Evolutionary conservation across 345 rosid species (phyloP), one percentile per base, ranked within the genome.

Genomic region (Lepidium didymum): DNA sequence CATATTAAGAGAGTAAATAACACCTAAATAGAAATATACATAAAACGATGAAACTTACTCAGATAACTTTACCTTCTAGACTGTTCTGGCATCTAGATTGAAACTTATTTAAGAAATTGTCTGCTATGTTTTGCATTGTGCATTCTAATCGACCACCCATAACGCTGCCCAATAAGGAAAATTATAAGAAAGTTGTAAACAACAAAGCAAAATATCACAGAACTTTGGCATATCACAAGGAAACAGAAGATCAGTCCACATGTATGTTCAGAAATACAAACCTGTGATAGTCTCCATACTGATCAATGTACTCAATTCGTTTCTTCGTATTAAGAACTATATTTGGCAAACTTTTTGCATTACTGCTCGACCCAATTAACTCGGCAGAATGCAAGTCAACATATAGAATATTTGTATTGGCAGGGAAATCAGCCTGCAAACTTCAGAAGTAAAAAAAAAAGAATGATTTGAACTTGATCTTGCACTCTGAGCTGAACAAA

Each of bases 71-170:
- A 93, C 97, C 96, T 85, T 86, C 90, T 18, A 82, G 79, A 62
- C 46, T 84, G 67, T 83, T 77, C 74, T 81, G 82, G 73, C 82
- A 67, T 76, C 89, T 86, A 16, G 91, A 90, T 49, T 76, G 27
- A 78, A 83, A 87, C n/a, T 81, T 70, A 77, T 83, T 93, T 19
- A 66, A 73, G 76, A 93, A 88, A 78, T 80, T 86, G 67, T 93
- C 96, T 3, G 96, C 96, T 82, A 88, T 87, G 81, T 93, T 93
- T 81, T 93, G 97, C 98, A 93, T 90, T 6, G 97, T 90, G 83
- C 97, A 93, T 77, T 93, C 98, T 72, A 93, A 82, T 80, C 97
- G 84, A 53, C 97, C 96, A 75, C 98, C 98, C 59, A 76, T 62
- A 63, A 90, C 84, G 70, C 96, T 93, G 65, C 69, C 56, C 21